Evolutionary conservation across 225 moss, liverwort and hornwort species (phyloP), one percentile per base, ranked within the genome.

Genomic region (Rhytidiadelphus loreus): DNA sequence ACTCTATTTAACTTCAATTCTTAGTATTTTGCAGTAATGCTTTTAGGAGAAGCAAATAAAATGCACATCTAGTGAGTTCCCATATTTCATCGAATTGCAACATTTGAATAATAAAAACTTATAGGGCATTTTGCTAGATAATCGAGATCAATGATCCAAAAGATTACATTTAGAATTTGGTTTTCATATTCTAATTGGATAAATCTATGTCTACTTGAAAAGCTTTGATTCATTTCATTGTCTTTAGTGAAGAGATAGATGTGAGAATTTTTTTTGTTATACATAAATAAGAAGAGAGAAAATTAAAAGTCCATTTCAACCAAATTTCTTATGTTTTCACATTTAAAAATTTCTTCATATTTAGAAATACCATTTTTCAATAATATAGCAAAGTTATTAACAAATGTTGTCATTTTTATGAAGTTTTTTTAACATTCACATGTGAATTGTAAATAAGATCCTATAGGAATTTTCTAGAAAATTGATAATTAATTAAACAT

Each of bases 391-490:
- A 48, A 29, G 1, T 30, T 6, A 7, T 44, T 17, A 11, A 46
- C 2, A 74, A 48, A 11, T 46, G 2, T 46, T 73, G 6, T 46
- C 9, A 73, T 44, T 43, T 72, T 41, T 16, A 9, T 16, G 6
- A 28, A 16, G 3, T 4, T 72, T 72, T 41, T 25, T 15, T 25
- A 8, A 25, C 4, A 16, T 43, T 71, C 3, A 13, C 2, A 71
- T 28, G 3, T 43, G 2, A 16, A 0, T 72, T 44, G 16, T 29
- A 72, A 41, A 44, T 25, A 29, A 39, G 8, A 72, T 44, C 6
- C 0, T 44, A 44, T 10, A 16, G 0, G 3, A 29, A 29, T 0
- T 29, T 44, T 44, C 0, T 23, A 7, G 1, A 39, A 69, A 69
- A 68, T n/a, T 16, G 17, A 41, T 29, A 17, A 15, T 26, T 73